A percentile compares a stretch with the other conserved stretches of the same genome.
phyloP scores from a whole-genome alignment of 164 flowering plant genomes.

The Piper betle region DNA sequence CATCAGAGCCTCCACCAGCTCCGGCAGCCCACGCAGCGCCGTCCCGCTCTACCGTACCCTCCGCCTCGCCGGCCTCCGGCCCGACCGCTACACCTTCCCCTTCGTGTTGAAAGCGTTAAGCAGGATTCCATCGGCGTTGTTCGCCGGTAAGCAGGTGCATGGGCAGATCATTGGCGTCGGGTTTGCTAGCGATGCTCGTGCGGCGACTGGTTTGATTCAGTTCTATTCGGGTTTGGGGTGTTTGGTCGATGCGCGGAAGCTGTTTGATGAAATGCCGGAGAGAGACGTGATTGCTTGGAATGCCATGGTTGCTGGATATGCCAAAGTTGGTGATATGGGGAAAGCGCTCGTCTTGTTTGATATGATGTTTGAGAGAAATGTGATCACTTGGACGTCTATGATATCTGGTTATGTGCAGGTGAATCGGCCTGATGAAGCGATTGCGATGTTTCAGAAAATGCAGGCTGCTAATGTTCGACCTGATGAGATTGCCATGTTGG shows the following conservation, averaged over 20 bases:
- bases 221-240: constrained; percentile 33
- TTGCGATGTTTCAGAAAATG: constrained; percentile 39
- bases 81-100: constrained; percentile 49
- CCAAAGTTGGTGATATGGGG: constrained; percentile 32
- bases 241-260: constrained; percentile 27
- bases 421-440: constrained; percentile 32
- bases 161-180: constrained; percentile 28
- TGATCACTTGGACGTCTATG: constrained; percentile 50
- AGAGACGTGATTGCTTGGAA: constrained; percentile 40
- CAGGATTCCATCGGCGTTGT: constrained; percentile 11
- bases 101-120: constrained; percentile 36
- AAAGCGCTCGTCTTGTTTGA: constrained; percentile 37
- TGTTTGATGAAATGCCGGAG: constrained; percentile 29
- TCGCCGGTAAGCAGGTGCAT: constrained; percentile 32
- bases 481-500: constrained; percentile 50
- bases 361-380: constrained; percentile 37
- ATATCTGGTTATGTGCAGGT: constrained; percentile 41
- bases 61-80: constrained; percentile 11
- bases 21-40: background rate
- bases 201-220: constrained; percentile 28
- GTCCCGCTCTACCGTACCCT: constrained; percentile 17
- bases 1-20: constrained; percentile 28
- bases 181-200: constrained; percentile 22
- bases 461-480: constrained; percentile 31
- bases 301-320: constrained; percentile 46